Evolutionary conservation across 345 rosid species (phyloP).

Genomic region (Garcia nutans): DNA sequence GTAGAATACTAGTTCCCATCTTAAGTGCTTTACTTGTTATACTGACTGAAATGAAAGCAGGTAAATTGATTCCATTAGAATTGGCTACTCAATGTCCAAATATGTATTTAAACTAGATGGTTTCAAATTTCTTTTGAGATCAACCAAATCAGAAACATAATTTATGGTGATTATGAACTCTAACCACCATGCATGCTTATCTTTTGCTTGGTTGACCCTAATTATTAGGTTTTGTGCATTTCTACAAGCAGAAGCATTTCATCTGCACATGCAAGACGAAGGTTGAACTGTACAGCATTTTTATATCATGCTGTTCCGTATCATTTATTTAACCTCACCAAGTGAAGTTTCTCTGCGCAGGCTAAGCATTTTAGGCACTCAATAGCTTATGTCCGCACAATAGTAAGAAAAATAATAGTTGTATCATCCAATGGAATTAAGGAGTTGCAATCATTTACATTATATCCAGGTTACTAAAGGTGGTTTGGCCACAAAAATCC

Average conservation of each 20-base stretch:
- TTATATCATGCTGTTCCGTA: background rate
- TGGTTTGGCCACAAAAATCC: slow-evolving; percentile 28
- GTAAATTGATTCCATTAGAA: background rate
- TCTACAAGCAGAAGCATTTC: background rate
- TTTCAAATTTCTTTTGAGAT: background rate
- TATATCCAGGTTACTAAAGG: slow-evolving; percentile 42
- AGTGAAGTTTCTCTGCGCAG: background rate
- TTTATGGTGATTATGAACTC: background rate
- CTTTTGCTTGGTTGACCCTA: background rate
- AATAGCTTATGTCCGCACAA: background rate
- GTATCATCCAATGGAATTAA: slow-evolving; percentile 48
- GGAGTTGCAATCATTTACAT: slow-evolving; percentile 48
- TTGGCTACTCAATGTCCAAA: no score
- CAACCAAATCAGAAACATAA: background rate
- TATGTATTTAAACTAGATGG: background rate
- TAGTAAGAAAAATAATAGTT: slow-evolving; percentile 1
- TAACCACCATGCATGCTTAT: background rate
- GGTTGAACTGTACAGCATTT: background rate
- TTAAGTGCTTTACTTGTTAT: no score
- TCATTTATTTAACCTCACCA: background rate
- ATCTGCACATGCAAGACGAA: background rate
- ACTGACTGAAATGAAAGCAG: background rate
- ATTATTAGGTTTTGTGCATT: background rate
- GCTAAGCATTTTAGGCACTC: background rate
- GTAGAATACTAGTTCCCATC: background rate